These are phyloP conservation scores for Ceratocystis cubensis DNA, from an alignment of 2,329 filamentous ascomycete species.

Conservation along the genomic window DNA sequence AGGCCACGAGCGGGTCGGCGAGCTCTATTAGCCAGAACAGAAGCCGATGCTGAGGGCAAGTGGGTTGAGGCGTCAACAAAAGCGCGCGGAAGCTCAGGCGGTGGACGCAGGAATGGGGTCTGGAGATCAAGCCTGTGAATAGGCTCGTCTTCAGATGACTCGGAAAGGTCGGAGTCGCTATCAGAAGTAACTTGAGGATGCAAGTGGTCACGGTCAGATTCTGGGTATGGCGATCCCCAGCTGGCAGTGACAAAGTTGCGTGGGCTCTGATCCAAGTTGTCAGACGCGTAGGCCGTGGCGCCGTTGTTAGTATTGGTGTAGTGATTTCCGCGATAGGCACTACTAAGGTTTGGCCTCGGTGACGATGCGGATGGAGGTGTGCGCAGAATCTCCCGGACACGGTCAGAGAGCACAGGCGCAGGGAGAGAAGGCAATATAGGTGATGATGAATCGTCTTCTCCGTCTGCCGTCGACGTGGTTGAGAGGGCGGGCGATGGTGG, in stretches of 20 bases:
- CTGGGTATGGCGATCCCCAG: slow-evolving; percentile 85
- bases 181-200: slow-evolving; percentile 35
- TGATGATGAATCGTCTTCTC: slow-evolving; percentile 35
- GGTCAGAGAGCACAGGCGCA: slow-evolving; percentile 45
- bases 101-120: slow-evolving; percentile 49
- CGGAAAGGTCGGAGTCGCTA: slow-evolving; percentile 34
- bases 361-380: slow-evolving; percentile 34
- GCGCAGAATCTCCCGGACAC: slow-evolving; percentile 42
- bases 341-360: slow-evolving; percentile 6
- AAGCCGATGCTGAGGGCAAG: slow-evolving; percentile 33
- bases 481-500: slow-evolving; percentile 47
- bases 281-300: neutral
- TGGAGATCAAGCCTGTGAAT: slow-evolving; percentile 49
- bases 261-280: slow-evolving; percentile 5
- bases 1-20: slow-evolving; percentile 49
- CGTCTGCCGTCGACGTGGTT: slow-evolving; percentile 49
- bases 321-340: neutral
- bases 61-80: slow-evolving; percentile 20
- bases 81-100: slow-evolving; percentile 32
- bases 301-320: neutral
- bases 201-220: slow-evolving; percentile 41
- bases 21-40: slow-evolving; percentile 51
- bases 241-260: slow-evolving; percentile 54
- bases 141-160: slow-evolving; percentile 44
- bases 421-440: slow-evolving; percentile 47